These are phyloP conservation scores for Aspergillus bridgeri DNA, from an alignment of 495 filamentous ascomycete species.

Conservation along the genomic window DNA sequence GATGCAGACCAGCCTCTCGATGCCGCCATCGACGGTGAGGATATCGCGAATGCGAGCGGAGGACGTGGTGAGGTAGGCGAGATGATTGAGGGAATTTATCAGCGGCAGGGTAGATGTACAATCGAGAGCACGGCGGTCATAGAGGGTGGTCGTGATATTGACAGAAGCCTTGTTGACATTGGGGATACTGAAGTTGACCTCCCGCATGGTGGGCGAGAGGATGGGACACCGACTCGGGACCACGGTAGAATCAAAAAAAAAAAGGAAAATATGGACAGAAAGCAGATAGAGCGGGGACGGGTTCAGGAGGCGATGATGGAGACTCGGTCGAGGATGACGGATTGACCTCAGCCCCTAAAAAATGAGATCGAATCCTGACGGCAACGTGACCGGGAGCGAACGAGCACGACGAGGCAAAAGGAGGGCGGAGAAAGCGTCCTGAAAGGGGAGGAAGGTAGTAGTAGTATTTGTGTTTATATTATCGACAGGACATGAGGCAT, in stretches of 20 bases:
- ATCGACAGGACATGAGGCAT: conserved; percentile 16
- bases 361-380: conserved; percentile 13
- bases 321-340: conserved; percentile 2
- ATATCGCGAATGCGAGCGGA: conserved; percentile 97
- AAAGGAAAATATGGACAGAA: background rate
- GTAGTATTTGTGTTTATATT: conserved; percentile 2
- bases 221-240: conserved; percentile 5
- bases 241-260: background rate
- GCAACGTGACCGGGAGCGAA: conserved; percentile 6
- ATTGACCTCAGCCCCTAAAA: conserved; percentile 18
- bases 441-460: too few species aligned
- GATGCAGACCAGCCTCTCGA: conserved; percentile 94
- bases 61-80: conserved; percentile 97
- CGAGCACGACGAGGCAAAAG: background rate
- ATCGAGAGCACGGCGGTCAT: conserved; percentile 94
- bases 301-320: background rate
- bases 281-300: background rate
- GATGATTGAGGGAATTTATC: conserved; percentile 97
- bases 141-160: conserved; percentile 96
- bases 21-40: conserved; percentile 94
- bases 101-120: conserved; percentile 96
- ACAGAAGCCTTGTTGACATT: conserved; percentile 99
- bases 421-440: background rate
- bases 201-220: conserved; percentile 67
- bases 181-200: conserved; percentile 99